These are phyloP conservation scores for Fusarium xylarioides DNA, from an alignment of 2,329 filamentous ascomycete genomes.

Conservation along the genomic window DNA sequence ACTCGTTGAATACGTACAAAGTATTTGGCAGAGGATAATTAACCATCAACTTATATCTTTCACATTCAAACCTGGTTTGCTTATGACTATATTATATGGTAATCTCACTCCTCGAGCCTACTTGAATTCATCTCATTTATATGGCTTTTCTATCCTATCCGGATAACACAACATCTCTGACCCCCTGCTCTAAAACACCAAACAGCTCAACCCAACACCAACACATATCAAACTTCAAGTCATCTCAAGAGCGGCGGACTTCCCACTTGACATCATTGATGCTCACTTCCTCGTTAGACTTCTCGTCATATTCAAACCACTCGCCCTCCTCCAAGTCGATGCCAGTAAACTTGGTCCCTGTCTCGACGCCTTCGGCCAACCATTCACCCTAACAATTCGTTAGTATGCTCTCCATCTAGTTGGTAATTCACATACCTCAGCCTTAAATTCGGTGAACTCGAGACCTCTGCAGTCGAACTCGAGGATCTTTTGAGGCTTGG, in stretches of 20 bases:
- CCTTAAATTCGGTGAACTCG: slow-evolving; percentile 89
- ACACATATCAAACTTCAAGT: not conserved
- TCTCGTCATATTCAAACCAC: slow-evolving; percentile 99
- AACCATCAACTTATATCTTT: not conserved
- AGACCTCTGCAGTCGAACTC: slow-evolving; percentile 94
- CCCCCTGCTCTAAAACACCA: not conserved
- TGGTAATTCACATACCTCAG: slow-evolving; percentile 69
- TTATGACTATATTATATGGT: not conserved
- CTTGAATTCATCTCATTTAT: not conserved
- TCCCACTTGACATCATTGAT: slow-evolving; percentile 92
- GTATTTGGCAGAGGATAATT: not conserved
- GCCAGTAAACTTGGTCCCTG: slow-evolving; percentile 79
- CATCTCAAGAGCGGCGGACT: slow-evolving; percentile 72
- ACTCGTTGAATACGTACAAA: not conserved
- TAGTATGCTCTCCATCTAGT: not conserved
- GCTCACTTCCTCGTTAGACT: slow-evolving; percentile 88
- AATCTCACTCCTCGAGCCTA: not conserved
- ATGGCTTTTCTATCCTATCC: not conserved
- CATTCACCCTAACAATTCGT: slow-evolving; percentile 77
- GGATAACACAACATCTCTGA: not conserved
- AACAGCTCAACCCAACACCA: not conserved
- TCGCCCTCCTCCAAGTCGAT: slow-evolving; percentile 90
- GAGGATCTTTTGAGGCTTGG: slow-evolving; percentile 81
- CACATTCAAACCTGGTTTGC: not conserved
- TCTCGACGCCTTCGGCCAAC: slow-evolving; percentile 83